phyloP scores from a whole-genome alignment of 306 rosid species.

The Cyclanthera cordifolia region DNA sequence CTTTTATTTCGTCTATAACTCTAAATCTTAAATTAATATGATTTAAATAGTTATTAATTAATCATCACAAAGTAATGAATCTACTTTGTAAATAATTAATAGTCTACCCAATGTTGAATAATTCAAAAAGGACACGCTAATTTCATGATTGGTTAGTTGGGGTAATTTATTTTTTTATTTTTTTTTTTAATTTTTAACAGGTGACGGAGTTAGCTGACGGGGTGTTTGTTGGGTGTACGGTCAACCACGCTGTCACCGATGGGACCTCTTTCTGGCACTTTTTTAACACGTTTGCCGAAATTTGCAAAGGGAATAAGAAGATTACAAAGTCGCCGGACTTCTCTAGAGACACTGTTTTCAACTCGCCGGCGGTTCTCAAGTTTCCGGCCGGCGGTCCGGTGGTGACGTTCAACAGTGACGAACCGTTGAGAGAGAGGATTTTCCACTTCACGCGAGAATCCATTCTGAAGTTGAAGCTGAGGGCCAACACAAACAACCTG shows the following conservation, averaged over 20 bases:
- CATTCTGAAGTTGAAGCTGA: constrained; percentile 13
- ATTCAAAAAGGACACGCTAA: no score
- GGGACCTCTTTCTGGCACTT: constrained; percentile 21
- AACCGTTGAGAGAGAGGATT: constrained; percentile 17
- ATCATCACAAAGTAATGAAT: no score
- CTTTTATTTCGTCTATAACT: not conserved
- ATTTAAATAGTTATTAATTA: no score
- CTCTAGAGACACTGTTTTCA: constrained; percentile 11
- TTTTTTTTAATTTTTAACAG: not conserved
- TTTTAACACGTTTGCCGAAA: constrained; percentile 17
- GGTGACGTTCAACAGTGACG: constrained; percentile 16
- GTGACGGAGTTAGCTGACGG: constrained; percentile 18
- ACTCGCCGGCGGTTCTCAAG: constrained; percentile 11
- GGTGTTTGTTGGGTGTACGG: constrained; percentile 18
- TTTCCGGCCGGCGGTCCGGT: constrained; percentile 16
- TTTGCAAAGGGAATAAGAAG: constrained; percentile 15
- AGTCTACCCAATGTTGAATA: no score
- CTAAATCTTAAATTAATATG: no score
- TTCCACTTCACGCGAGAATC: constrained; percentile 17
- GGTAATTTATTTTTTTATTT: no score
- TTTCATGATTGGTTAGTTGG: no score
- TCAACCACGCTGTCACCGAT: constrained; percentile 19
- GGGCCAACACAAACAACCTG: constrained; percentile 7
- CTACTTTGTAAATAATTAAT: no score
- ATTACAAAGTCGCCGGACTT: constrained; percentile 14